Evolutionary conservation across 495 filamentous ascomycete species (phyloP).

Genomic region (Sordaria brevicollis): DNA sequence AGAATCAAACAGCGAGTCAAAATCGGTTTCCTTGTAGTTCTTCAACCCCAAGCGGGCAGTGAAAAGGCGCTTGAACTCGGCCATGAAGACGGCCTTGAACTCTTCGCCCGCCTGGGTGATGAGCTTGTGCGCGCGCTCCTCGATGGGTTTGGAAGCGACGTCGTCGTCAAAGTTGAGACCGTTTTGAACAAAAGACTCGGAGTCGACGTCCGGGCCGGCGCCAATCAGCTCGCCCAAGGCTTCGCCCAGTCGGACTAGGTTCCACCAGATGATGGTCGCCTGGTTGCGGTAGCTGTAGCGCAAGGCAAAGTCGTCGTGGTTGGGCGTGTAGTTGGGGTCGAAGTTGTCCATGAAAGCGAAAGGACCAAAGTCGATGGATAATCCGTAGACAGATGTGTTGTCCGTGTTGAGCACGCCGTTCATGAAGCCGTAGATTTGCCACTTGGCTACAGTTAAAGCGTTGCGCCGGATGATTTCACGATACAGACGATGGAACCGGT

Average conservation of each 20-base stretch:
- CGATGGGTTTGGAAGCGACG: constrained; percentile 41
- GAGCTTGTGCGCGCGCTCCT: constrained; percentile 70
- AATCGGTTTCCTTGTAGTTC: constrained; percentile 55
- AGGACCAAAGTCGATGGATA: constrained; percentile 88
- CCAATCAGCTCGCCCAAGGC: constrained; percentile 83
- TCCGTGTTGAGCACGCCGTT: constrained; percentile 94
- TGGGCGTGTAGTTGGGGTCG: constrained; percentile 88
- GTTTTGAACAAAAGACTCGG: constrained; percentile 53
- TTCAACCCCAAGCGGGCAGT: constrained; percentile 63
- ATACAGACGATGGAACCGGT: constrained; percentile 78
- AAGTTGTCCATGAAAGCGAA: constrained; percentile 97
- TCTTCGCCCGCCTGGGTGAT: constrained; percentile 72
- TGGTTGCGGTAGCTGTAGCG: constrained; percentile 92
- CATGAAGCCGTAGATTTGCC: constrained; percentile 97
- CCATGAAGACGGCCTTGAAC: constrained; percentile 75
- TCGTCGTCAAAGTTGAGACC: constrained; percentile 58
- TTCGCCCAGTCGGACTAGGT: constrained; percentile 85
- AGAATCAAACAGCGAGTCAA: constrained; percentile 64
- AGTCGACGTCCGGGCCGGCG: constrained; percentile 56
- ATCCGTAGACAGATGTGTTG: constrained; percentile 82
- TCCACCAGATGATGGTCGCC: constrained; percentile 97
- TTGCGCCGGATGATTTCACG: constrained; percentile 80
- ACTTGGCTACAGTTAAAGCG: constrained; percentile 78
- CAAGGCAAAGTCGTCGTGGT: constrained; percentile 84
- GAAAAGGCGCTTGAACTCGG: constrained; percentile 82